Evolutionary conservation across 2,329 filamentous ascomycete genomes (phyloP), one percentile per base, ranked within the genome.

Genomic region (Cadophora luteo-olivacea): DNA sequence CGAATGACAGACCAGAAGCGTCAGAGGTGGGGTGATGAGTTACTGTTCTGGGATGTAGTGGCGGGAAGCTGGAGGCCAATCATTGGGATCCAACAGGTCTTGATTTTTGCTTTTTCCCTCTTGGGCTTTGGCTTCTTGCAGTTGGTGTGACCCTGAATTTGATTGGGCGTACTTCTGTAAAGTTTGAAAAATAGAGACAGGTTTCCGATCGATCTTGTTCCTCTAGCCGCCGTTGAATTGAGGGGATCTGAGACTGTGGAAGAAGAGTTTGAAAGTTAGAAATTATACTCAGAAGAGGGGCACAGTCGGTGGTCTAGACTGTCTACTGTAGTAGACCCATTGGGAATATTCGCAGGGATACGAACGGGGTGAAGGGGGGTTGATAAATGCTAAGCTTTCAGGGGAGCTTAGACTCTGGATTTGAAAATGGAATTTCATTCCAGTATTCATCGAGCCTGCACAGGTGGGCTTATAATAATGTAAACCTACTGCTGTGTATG

Each of bases 1-100:
- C 41, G 12, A 64, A 58, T 63, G 60, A 69, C 60, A 60, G 58
- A 52, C 45, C 60, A 41, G 19, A 14, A 49, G 41, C 24, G 55
- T 33, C 36, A 24, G 64, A 54, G 64, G 64, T 41, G 55, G 54
- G 55, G 57, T 60, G 33, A 60, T 41, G 57, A 2, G 12, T 60
- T 41, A 29, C 57, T 38, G 33, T 60, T 45, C n/a, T 24, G 57
- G 57, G 57, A 19, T 60, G 14, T 45, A 22, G 36, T 45, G 57
- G 57, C 22, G 33, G 11, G 57, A 2, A 60, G 36, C 57, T 45
- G 19, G 25, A 45, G 36, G 5, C 45, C 45, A 49, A 38, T 41
- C 24, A n/a, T 45, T 22, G 29, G 29, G 5, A 29, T 3, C 29
- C 29, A 29, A 29, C 19, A 24, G n/a, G 3, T n/a, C 19, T 9